Evolutionary conservation across 208 protist species (phyloP).

Genomic region (Leishmania major): DNA sequence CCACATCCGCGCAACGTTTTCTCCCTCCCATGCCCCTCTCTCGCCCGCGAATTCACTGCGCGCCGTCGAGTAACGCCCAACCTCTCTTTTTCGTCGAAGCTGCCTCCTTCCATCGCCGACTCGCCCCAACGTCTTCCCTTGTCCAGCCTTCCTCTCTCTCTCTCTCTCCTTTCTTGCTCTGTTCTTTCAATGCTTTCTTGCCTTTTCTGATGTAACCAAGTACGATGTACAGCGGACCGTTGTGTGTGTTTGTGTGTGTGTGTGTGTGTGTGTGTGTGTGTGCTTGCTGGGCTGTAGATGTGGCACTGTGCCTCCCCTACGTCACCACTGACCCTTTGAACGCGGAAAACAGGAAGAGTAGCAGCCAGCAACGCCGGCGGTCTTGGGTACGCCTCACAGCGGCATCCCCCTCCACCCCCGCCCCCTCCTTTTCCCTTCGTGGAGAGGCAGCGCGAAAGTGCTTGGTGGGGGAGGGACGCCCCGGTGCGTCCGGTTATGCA

Average conservation of each 20-base stretch:
- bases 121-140: not conserved
- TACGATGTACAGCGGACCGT: not conserved
- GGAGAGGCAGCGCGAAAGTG: not conserved
- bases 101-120: not conserved
- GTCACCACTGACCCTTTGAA: not conserved
- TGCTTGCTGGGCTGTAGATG: not conserved
- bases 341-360: not conserved
- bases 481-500: not conserved
- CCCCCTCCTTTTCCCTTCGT: not conserved
- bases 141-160: not conserved
- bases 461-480: not conserved
- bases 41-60: not conserved
- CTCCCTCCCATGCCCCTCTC: not conserved
- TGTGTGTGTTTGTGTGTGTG: no score
- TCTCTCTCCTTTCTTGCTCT: not conserved
- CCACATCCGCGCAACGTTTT: not conserved
- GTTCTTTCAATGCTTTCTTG: not conserved
- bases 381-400: not conserved
- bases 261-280: not conserved
- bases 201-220: not conserved
- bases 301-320: not conserved
- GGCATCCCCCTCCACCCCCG: not conserved
- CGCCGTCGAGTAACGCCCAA: not conserved
- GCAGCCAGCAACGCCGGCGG: not conserved
- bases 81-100: not conserved